A percentile compares a stretch with the other conserved stretches of the same genome.
phyloP scores from a whole-genome alignment of 495 filamentous ascomycete genomes.

The Aspergillus indologenus region DNA sequence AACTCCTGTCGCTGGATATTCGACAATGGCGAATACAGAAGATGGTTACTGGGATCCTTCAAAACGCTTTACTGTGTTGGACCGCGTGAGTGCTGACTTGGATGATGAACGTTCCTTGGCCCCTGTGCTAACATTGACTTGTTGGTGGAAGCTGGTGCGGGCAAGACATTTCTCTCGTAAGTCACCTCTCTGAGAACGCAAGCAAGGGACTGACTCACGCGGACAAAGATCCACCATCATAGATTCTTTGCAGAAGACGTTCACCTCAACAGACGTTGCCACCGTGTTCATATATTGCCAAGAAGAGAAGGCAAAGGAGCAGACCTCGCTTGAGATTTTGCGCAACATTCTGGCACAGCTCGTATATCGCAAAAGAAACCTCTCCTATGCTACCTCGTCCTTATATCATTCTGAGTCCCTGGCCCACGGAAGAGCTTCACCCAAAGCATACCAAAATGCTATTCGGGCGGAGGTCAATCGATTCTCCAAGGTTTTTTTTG shows the following conservation, averaged over 20 bases:
- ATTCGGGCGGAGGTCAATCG: slow-evolving; percentile 35
- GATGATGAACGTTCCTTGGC: too few relatives aligned
- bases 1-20: too few relatives aligned
- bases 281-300: slow-evolving; percentile 33
- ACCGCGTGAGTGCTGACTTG: slow-evolving; percentile 25
- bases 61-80: slow-evolving; percentile 29
- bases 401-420: slow-evolving; percentile 28
- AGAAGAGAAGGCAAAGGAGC: slow-evolving; percentile 23
- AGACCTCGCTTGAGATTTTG: slow-evolving; percentile 21
- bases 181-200: too few relatives aligned
- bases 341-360: slow-evolving; percentile 33
- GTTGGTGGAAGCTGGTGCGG: slow-evolving; percentile 36
- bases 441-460: slow-evolving; percentile 33
- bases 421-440: slow-evolving; percentile 20
- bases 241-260: slow-evolving; percentile 28
- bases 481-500: slow-evolving; percentile 31
- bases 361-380: slow-evolving; percentile 28
- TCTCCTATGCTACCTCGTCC: slow-evolving; percentile 19
- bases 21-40: too few relatives aligned
- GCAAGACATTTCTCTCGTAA: slow-evolving; percentile 38
- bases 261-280: slow-evolving; percentile 35
- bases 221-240: slow-evolving; percentile 26
- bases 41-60: too few relatives aligned
- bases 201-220: too few relatives aligned
- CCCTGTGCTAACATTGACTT: too few relatives aligned